Base-by-base conservation (phyloP, 176 grass and related monocot genomes). In the Lolium multiflorum region DNA sequence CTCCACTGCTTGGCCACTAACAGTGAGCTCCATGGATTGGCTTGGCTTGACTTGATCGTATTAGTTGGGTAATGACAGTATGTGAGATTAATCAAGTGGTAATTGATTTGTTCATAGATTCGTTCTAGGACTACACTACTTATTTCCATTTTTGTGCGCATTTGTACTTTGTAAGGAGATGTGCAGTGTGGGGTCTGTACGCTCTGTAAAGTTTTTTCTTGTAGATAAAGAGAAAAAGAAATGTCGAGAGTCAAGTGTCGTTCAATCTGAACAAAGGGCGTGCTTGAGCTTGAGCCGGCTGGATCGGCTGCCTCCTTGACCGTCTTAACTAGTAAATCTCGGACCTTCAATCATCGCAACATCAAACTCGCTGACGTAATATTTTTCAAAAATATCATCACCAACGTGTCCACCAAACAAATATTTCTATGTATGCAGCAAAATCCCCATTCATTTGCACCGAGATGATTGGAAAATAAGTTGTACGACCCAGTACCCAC, bases 81-180 rank as follows among this genome's bases (percentile, higher is more conserved):
- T 47, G 18, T 8, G 56, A 22, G n/a, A 43, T 81, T 31, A 35
- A 76, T 20, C 11, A 18, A 3, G 16, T 16, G 46, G 63, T 59
- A 16, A 55, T 18, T 72, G 18, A 73, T 69, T 63, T 70, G 83
- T 90, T 77, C 11, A 86, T 87, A 90, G 84, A 59, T 87, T 83
- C 57, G 25, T 73, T 79, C 37, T 79, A 59, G 84, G 57, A 74
- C 66, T 46, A 17, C 35, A 68, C 5, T 6, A 15, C 9, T 68
- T 17, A 28, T 18, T 12, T 48, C 14, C 48, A 76, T 54, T 20
- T 48, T 59, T 25, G n/a, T 85, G 25, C 59, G 51, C 1, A 71
- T 35, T n/a, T 17, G 59, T 17, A 16, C 35, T 35, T 54, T 28
- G 78, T 43, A 16, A 39, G 37, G 22, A 60, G 80, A 44, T 62